phyloP scores from a whole-genome alignment of 2,329 filamentous ascomycete genomes.

The Colletotrichum trifolii region DNA sequence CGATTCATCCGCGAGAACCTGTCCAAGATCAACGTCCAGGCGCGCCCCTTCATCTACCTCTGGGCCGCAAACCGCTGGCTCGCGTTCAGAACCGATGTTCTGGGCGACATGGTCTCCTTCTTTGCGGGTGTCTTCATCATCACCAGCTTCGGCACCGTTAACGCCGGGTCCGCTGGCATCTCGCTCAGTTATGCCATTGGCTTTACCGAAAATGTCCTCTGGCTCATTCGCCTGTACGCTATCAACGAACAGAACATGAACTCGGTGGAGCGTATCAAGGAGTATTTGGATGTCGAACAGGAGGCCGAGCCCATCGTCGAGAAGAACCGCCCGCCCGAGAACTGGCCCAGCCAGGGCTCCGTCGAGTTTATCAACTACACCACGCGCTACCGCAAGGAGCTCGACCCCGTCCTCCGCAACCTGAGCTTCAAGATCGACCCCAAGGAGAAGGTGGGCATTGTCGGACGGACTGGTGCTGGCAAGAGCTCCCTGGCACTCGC shows the following conservation, averaged over 20 bases:
- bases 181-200: slow-evolving; percentile 96
- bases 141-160: slow-evolving; percentile 80
- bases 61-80: slow-evolving; percentile 99
- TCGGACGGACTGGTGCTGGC: slow-evolving; percentile 93
- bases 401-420: slow-evolving; percentile 86
- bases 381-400: slow-evolving; percentile 86
- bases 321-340: slow-evolving; percentile 78
- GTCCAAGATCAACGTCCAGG: slow-evolving; percentile 86
- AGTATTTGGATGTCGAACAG: slow-evolving; percentile 96
- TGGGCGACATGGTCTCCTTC: slow-evolving; percentile 92
- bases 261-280: slow-evolving; percentile 95
- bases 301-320: slow-evolving; percentile 84
- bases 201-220: slow-evolving; percentile 96
- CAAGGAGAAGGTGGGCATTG: slow-evolving; percentile 93
- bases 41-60: slow-evolving; percentile 92
- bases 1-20: slow-evolving; percentile 95
- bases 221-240: slow-evolving; percentile 94
- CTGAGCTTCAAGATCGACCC: slow-evolving; percentile 88
- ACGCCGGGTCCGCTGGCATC: slow-evolving; percentile 91
- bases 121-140: slow-evolving; percentile 94
- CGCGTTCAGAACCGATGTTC: slow-evolving; percentile 87
- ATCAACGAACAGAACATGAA: slow-evolving; percentile 99
- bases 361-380: slow-evolving; percentile 92
- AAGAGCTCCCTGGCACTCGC: slow-evolving; percentile 96
- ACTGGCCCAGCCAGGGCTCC: slow-evolving; percentile 87